phyloP scores from a whole-genome alignment of 78 protist genomes.

The Dictyostelium discoideum region dicty_2.7 NC_007088.5:1531001-1531500 shows the following conservation, averaged over 20 bases:
- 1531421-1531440: not conserved
- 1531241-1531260: not conserved
- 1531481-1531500: no score
- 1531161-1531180: not conserved
- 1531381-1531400: not conserved
- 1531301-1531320: not conserved
- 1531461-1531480: no score
- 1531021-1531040: not conserved
- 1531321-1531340: not conserved
- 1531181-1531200: not conserved
- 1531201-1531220: not conserved
- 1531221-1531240: not conserved
- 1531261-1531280: not conserved
- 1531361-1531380: not conserved
- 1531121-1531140: not conserved
- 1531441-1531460: not conserved
- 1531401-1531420: not conserved
- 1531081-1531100: not conserved
- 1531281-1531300: not conserved
- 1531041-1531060: constrained; percentile 13
- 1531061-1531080: not conserved
- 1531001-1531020: constrained; percentile 11
- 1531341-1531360: not conserved
- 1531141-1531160: not conserved
- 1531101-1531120: not conserved